phyloP scores from a whole-genome alignment of 768 basidiomycete species.

The Trametes gibbosa region DNA sequence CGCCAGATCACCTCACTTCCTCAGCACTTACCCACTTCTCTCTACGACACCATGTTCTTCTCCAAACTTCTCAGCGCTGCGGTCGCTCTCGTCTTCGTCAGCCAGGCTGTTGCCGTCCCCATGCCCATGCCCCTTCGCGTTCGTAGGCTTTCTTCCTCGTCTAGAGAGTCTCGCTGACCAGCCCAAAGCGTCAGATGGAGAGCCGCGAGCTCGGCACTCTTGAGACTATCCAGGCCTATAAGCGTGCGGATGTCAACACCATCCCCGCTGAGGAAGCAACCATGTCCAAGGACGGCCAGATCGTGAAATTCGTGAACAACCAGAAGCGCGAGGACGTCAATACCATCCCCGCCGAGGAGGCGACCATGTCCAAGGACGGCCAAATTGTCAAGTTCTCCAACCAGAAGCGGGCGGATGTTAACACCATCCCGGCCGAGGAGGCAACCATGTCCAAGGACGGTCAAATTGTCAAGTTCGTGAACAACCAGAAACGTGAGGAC shows the following conservation, averaged over 20 bases:
- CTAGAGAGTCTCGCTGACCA: background rate
- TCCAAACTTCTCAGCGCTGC: constrained; percentile 40
- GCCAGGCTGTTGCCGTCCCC: constrained; percentile 40
- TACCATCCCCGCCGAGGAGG: constrained; percentile 31
- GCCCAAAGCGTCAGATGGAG: constrained; percentile 23
- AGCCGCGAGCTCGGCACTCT: constrained; percentile 34
- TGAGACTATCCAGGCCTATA: constrained; percentile 44
- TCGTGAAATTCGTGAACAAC: constrained; percentile 26
- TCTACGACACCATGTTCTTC: constrained; percentile 42
- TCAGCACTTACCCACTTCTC: constrained; percentile 23
- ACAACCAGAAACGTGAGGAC: constrained; percentile 22
- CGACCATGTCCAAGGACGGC: constrained; percentile 37
- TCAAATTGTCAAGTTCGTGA: constrained; percentile 28
- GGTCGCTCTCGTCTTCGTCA: constrained; percentile 42
- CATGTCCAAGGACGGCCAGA: constrained; percentile 30
- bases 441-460: constrained; percentile 37
- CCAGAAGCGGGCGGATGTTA: constrained; percentile 24
- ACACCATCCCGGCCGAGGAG: constrained; percentile 32
- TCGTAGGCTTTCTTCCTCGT: constrained; percentile 10
- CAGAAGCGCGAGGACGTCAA: constrained; percentile 24
- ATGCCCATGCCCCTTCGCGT: constrained; percentile 44
- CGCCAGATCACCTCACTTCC: constrained; percentile 22
- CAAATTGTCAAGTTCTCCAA: constrained; percentile 29
- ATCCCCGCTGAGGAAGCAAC: constrained; percentile 32
- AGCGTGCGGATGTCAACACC: constrained; percentile 27